Base-by-base conservation (phyloP, 768 basidiomycete genomes). In the Lanmaoa pseudosensibilis region DNA sequence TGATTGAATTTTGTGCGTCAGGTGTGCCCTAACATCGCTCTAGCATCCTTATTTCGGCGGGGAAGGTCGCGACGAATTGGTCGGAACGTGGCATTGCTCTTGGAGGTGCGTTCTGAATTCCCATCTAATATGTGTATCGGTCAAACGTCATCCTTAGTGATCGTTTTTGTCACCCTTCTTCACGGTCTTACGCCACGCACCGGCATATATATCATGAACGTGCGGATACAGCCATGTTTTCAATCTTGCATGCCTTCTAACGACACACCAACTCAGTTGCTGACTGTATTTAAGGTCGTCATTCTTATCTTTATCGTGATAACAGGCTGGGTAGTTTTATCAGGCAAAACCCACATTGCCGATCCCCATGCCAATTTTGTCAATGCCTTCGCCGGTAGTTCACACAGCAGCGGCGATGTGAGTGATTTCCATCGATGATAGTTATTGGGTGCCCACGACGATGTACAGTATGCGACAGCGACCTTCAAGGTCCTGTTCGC, bases 281-380 rank as follows among this genome's bases (percentile, higher is more conserved):
- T 85, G 38, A 75, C 80, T 34, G 56, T 81, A 25, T 83, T 84
- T 74, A 85, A 85, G 64, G 78, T 81, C 5, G 51, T 74, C 15
- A 80, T 85, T 46, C 72, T 86, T 0, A 25, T 80, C n/a, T 77
- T 85, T 56, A 69, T 87, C 43, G 78, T 83, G 1, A 67, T 85
- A 40, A 79, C 83, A 5, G 83, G 84, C 3, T 80, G 83, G 73
- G 82, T 81, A 23, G 86, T 87, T 10, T 76, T 88, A 12, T 78
- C 79, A 5, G 86, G 84, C 1, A 73, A 77, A 51, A 85, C 83
- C 3, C 75, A 73, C 9, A 77, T 88, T n/a, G 39, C 75, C 41
- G 78, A 87, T 66, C 83, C 86, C 0, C 75, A 78, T 46, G 75
- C 72, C 38, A 84, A 85, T 66, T 87, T 88, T 68, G 74, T 70